A percentile compares a stretch with the other conserved stretches of the same genome.
phyloP scores from a whole-genome alignment of 805 yeast species.

The Cyberlindnera amylophila region DNA sequence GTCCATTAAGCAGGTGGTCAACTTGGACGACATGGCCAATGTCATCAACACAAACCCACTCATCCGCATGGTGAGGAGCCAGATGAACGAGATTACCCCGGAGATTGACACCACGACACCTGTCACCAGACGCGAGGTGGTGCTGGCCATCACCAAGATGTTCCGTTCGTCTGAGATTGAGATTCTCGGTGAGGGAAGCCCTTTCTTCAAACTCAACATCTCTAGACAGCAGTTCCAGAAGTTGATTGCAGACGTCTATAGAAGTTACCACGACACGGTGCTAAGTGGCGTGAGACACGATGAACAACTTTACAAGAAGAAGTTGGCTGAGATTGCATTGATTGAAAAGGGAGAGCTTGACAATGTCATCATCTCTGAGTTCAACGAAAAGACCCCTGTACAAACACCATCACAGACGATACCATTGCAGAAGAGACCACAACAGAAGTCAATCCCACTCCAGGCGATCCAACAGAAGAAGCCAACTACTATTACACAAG shows the following conservation, averaged over 20 bases:
- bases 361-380: constrained; percentile 15
- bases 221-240: constrained; percentile 19
- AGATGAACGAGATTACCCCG: constrained; percentile 10
- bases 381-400: constrained; percentile 8
- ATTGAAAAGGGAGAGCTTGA: constrained; percentile 25
- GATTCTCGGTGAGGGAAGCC: constrained; percentile 23
- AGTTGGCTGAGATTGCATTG: constrained; percentile 12
- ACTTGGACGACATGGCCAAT: constrained; percentile 21
- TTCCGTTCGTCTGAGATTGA: constrained; percentile 23
- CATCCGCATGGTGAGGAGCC: constrained; percentile 10
- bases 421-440: neutral
- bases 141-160: constrained; percentile 24
- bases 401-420: neutral
- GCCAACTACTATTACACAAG: too few relatives aligned
- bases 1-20: constrained; percentile 23
- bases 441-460: neutral
- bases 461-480: neutral
- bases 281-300: constrained; percentile 11
- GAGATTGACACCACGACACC: constrained; percentile 6
- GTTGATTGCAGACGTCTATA: constrained; percentile 10
- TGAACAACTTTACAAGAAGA: constrained; percentile 14
- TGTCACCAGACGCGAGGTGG: constrained; percentile 22
- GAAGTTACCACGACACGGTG: constrained; percentile 10
- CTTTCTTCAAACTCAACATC: constrained; percentile 23
- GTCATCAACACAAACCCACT: constrained; percentile 22